Percentiles rank a stretch among this genome's conserved stretches.
Evolutionary conservation across 176 grass and related monocot species (phyloP).

Genomic region (Panicum miliaceum): DNA sequence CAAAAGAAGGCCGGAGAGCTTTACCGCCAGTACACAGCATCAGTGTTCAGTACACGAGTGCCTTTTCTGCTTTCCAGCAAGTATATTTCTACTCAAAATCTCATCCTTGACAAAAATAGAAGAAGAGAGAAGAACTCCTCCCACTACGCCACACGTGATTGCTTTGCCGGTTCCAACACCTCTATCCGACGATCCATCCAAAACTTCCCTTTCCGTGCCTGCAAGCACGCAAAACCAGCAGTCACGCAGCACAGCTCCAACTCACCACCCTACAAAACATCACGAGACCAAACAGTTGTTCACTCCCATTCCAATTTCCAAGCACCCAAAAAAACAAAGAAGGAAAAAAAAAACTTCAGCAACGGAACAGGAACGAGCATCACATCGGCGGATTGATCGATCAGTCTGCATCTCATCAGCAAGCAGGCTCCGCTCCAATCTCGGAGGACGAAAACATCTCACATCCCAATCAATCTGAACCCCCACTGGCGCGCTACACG

Average conservation of each 20-base stretch:
- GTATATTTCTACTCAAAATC: neutral
- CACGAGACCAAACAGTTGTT: neutral
- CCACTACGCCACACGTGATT: constrained; percentile 10
- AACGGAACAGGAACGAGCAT: neutral
- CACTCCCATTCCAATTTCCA: neutral
- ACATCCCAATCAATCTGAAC: neutral
- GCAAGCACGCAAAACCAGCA: constrained; percentile 26
- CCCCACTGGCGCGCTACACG: neutral
- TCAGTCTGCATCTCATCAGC: neutral
- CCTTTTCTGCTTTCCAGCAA: neutral
- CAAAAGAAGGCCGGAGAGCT: constrained; percentile 11
- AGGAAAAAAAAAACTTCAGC: neutral
- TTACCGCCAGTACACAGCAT: constrained; percentile 13
- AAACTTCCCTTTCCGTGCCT: constrained; percentile 21
- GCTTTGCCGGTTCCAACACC: neutral
- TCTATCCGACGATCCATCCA: neutral
- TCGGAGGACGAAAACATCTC: constrained; percentile 16
- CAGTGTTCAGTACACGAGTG: neutral
- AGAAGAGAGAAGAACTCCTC: neutral
- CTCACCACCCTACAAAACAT: neutral
- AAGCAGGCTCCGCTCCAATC: neutral
- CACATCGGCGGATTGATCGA: neutral
- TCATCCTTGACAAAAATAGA: neutral
- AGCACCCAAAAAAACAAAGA: too few species aligned
- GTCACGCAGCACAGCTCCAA: neutral